Evolutionary conservation across 2,329 filamentous ascomycete genomes (phyloP), one percentile per base, ranked within the genome.

Genomic region (Sarocladium strictum): DNA sequence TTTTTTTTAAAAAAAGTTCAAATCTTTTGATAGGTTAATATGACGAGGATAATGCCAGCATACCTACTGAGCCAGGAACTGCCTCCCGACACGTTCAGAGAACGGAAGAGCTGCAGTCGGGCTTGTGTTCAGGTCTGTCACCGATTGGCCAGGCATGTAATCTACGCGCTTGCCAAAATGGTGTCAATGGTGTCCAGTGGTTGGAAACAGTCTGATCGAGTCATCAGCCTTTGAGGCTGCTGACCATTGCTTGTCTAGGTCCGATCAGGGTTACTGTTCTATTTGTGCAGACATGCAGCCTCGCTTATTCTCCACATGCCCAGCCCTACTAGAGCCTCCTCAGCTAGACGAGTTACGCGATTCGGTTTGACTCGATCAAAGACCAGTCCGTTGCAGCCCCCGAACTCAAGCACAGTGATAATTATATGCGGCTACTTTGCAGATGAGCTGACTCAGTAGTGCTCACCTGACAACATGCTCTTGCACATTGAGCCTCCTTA

Each of bases 401-500:
- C n/a, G n/a, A n/a, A n/a, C n/a, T n/a, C n/a, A n/a, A n/a, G n/a
- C n/a, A n/a, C n/a, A n/a, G n/a, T n/a, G n/a, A 3, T 47, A 29
- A 3, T 24, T 24, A 27, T 12, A 47, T 33, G 10, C 3, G 47
- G 47, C 23, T 21, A 21, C 19, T 51, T 35, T 35, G 5, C n/a
- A 21, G 47, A 51, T 15, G 24, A 35, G 12, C 47, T 51, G 47
- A 51, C 47, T 51, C 6, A 51, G 47, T 33, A 15, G 5, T 51
- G 26, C 47, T 51, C 47, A 51, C 47, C 47, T 51, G 47, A 51
- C 35, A 35, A 14, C 19, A 4, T 14, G n/a, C 4, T 51, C 27
- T 3, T 51, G 47, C 47, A 51, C 24, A n/a, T 21, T n/a, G 17
- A 32, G 21, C 29, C 47, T 32, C 29, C 29, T 10, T 3, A n/a